A percentile compares a stretch with the other conserved stretches of the same genome.
Conservation (phyloP, 2,329 filamentous ascomycete species). For the Verticillium dahliae region DNA sequence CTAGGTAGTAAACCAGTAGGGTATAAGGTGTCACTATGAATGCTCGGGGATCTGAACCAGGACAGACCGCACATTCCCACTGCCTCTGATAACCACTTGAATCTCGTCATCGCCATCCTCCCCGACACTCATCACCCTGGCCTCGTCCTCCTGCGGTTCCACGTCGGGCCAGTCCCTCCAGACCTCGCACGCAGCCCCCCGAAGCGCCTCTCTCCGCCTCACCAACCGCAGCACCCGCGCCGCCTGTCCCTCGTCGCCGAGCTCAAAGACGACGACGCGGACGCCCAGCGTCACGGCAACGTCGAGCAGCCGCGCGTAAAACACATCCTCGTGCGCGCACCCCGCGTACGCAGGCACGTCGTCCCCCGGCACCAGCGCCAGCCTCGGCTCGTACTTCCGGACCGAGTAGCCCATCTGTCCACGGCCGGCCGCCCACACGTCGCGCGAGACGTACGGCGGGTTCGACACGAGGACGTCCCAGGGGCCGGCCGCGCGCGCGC, state of each 20-base stretch:
- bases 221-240: slow-evolving; percentile 51
- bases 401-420: slow-evolving; percentile 62
- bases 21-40: background rate
- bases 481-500: background rate
- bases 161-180: slow-evolving; percentile 64
- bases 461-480: slow-evolving; percentile 76
- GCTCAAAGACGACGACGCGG: slow-evolving; percentile 59
- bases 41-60: slow-evolving; percentile 11
- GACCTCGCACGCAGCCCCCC: slow-evolving; percentile 46
- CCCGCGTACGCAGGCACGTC: slow-evolving; percentile 19
- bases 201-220: slow-evolving; percentile 16
- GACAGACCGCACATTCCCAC: slow-evolving; percentile 41
- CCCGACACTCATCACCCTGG: slow-evolving; percentile 13
- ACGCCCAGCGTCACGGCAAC: slow-evolving; percentile 44
- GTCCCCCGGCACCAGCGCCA: slow-evolving; percentile 62
- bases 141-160: slow-evolving; percentile 20
- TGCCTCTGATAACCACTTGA: slow-evolving; percentile 34
- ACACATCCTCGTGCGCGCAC: slow-evolving; percentile 42
- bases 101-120: slow-evolving; percentile 6
- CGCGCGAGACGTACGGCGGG: slow-evolving; percentile 78
- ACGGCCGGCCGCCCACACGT: slow-evolving; percentile 28
- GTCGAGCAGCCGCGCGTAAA: slow-evolving; percentile 61
- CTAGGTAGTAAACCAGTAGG: background rate
- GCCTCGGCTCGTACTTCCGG: slow-evolving; percentile 69
- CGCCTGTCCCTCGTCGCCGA: slow-evolving; percentile 65